A percentile compares a stretch with the other conserved stretches of the same genome.
phyloP scores from a whole-genome alignment of 2,329 filamentous ascomycete genomes.

The Xylariaceae sp. region DNA sequence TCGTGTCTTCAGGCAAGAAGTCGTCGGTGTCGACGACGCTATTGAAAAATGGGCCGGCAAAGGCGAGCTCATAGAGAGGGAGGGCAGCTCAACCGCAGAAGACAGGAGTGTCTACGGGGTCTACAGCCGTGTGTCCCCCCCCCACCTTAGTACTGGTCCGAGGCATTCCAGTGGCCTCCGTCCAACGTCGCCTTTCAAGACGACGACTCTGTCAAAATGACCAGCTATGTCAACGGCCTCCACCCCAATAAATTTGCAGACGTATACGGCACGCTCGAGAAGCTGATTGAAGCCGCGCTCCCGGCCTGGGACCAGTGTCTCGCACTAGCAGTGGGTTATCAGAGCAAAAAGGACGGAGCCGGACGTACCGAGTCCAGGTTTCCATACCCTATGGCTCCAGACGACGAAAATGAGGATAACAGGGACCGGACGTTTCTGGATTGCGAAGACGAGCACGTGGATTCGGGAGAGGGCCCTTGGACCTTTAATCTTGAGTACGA shows the following conservation, averaged over 20 bases:
- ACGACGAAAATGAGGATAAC: conserved; percentile 10
- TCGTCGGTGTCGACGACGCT: conserved; percentile 21
- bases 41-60: conserved; percentile 24
- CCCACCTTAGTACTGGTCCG: conserved; percentile 22
- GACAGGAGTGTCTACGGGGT: not conserved
- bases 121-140: too few relatives aligned
- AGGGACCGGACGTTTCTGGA: conserved; percentile 9
- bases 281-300: conserved; percentile 31
- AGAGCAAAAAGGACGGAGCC: not conserved
- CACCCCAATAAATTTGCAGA: conserved; percentile 30
- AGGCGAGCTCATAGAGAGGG: conserved; percentile 12
- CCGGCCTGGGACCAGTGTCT: conserved; percentile 37
- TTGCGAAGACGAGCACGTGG: not conserved
- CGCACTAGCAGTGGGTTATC: not conserved
- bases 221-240: conserved; percentile 43
- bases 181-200: conserved; percentile 30
- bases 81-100: not conserved
- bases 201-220: conserved; percentile 27
- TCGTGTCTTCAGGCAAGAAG: conserved; percentile 31
- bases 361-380: not conserved
- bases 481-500: too few relatives aligned
- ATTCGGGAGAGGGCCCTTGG: not conserved
- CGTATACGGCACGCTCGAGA: conserved; percentile 32
- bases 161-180: conserved; percentile 41
- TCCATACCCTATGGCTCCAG: conserved; percentile 2